These are phyloP conservation scores for Crithidia mellificae DNA, from an alignment of 208 protist genomes.

Conservation along the genomic window DNA sequence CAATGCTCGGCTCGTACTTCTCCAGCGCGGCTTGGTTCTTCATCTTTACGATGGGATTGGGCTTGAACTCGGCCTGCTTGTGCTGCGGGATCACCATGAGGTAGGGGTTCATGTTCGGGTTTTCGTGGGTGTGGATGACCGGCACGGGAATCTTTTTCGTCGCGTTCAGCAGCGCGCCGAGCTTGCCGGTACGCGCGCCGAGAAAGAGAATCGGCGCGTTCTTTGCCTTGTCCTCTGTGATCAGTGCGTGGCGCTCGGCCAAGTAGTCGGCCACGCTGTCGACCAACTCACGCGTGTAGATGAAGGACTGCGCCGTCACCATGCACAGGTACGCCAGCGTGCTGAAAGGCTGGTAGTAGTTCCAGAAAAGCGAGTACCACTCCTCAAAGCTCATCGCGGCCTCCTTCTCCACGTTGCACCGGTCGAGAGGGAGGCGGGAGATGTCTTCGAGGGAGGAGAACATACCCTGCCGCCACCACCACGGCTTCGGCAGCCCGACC, in stretches of 20 bases:
- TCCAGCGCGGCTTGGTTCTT: slow-evolving; percentile 79
- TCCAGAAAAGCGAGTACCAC: slow-evolving; percentile 90
- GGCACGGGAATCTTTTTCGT: slow-evolving; percentile 80
- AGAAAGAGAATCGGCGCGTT: slow-evolving; percentile 86
- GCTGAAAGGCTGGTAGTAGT: slow-evolving; percentile 87
- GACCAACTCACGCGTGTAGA: slow-evolving; percentile 75
- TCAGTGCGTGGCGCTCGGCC: slow-evolving; percentile 66
- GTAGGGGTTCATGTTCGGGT: slow-evolving; percentile 86
- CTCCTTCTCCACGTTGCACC: slow-evolving; percentile 67
- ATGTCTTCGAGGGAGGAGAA: slow-evolving; percentile 84
- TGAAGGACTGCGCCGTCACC: slow-evolving; percentile 72
- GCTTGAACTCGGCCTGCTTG: slow-evolving; percentile 84
- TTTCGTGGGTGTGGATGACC: slow-evolving; percentile 80
- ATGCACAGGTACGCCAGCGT: slow-evolving; percentile 76
- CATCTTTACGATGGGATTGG: slow-evolving; percentile 79
- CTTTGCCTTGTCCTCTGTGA: slow-evolving; percentile 60
- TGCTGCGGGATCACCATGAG: slow-evolving; percentile 79
- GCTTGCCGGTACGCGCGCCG: slow-evolving; percentile 71
- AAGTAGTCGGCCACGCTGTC: slow-evolving; percentile 79
- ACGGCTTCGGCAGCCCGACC: slow-evolving; percentile 58
- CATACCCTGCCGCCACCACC: slow-evolving; percentile 69
- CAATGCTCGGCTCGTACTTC: slow-evolving; percentile 87
- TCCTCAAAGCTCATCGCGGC: slow-evolving; percentile 74
- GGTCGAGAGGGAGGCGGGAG: slow-evolving; percentile 79
- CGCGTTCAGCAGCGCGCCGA: slow-evolving; percentile 75